phyloP scores from a whole-genome alignment of 345 rosid genomes.

The Ceriops tagal region DNA sequence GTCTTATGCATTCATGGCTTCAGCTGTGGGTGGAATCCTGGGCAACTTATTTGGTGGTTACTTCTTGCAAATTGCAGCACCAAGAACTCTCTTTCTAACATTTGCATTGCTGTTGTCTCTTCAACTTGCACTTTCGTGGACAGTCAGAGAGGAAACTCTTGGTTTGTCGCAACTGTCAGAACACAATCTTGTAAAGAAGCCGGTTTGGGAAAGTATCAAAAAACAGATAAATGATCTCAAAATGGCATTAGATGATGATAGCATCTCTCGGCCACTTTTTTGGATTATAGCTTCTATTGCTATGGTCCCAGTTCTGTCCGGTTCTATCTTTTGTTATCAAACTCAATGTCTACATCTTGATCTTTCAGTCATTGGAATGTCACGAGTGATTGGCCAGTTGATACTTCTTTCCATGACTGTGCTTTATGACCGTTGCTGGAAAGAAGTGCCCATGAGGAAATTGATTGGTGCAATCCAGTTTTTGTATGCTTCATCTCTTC shows the following conservation, averaged over 20 bases:
- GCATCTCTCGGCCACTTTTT: conserved; percentile 48
- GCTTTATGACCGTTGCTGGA: conserved; percentile 59
- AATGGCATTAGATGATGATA: conserved; percentile 51
- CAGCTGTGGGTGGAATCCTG: conserved; percentile 72
- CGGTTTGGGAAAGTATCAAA: conserved; percentile 42
- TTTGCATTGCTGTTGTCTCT: conserved; percentile 49
- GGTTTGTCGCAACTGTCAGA: conserved; percentile 39
- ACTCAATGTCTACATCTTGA: conserved; percentile 68
- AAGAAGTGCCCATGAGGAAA: conserved; percentile 62
- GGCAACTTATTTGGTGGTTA: conserved; percentile 82
- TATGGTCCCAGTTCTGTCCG: conserved; percentile 68
- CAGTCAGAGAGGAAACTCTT: conserved; percentile 53
- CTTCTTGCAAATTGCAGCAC: conserved; percentile 42
- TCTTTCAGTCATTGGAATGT: conserved; percentile 72
- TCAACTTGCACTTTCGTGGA: conserved; percentile 51
- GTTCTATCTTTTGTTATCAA: conserved; percentile 81
- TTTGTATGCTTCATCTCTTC: conserved; percentile 58
- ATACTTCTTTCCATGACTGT: conserved; percentile 58
- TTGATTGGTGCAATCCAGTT: conserved; percentile 51
- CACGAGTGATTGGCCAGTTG: conserved; percentile 72
- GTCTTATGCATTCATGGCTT: conserved; percentile 84
- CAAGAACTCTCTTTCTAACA: conserved; percentile 50
- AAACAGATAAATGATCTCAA: conserved; percentile 50
- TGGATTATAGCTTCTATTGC: conserved; percentile 75
- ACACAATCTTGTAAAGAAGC: conserved; percentile 16